These are phyloP conservation scores for Glonium stellatum DNA, from an alignment of 495 filamentous ascomycete genomes.

Conservation along the genomic window DNA sequence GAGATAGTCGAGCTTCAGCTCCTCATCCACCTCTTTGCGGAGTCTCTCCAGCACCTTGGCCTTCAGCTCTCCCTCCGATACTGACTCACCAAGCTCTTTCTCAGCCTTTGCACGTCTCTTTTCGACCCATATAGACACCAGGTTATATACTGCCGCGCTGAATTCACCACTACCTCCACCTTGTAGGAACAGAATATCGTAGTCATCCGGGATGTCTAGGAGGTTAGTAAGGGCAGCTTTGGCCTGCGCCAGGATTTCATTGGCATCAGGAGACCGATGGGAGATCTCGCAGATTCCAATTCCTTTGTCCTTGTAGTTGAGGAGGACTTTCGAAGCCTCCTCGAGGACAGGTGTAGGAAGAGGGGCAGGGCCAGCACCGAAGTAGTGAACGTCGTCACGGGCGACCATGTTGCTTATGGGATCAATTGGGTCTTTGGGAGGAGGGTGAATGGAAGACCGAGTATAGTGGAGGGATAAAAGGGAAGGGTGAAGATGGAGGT, in stretches of 20 bases:
- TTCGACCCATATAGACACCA: slow-evolving; percentile 75
- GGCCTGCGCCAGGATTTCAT: slow-evolving; percentile 35
- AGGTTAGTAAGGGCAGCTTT: slow-evolving; percentile 40
- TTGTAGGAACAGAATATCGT: slow-evolving; percentile 77
- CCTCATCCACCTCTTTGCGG: slow-evolving; percentile 53
- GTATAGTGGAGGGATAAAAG: not conserved
- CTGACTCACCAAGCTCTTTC: slow-evolving; percentile 31
- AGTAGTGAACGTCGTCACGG: slow-evolving; percentile 63
- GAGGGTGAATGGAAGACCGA: not conserved
- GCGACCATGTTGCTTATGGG: slow-evolving; percentile 41
- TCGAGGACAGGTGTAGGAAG: slow-evolving; percentile 74
- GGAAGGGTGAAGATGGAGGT: no score
- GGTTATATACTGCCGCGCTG: slow-evolving; percentile 71
- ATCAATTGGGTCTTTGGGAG: not conserved
- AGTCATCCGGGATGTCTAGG: slow-evolving; percentile 67
- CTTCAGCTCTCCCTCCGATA: slow-evolving; percentile 28
- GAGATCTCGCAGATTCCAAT: slow-evolving; percentile 80
- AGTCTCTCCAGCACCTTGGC: slow-evolving; percentile 55
- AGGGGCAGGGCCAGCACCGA: slow-evolving; percentile 79
- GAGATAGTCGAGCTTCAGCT: slow-evolving; percentile 78
- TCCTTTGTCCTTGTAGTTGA: slow-evolving; percentile 77
- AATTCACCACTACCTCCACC: slow-evolving; percentile 79
- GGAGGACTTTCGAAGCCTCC: slow-evolving; percentile 62
- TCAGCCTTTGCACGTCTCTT: slow-evolving; percentile 41
- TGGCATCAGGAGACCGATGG: slow-evolving; percentile 75